Conservation (phyloP, 2,329 filamentous ascomycete genomes). For the Cadophora malorum region DNA sequence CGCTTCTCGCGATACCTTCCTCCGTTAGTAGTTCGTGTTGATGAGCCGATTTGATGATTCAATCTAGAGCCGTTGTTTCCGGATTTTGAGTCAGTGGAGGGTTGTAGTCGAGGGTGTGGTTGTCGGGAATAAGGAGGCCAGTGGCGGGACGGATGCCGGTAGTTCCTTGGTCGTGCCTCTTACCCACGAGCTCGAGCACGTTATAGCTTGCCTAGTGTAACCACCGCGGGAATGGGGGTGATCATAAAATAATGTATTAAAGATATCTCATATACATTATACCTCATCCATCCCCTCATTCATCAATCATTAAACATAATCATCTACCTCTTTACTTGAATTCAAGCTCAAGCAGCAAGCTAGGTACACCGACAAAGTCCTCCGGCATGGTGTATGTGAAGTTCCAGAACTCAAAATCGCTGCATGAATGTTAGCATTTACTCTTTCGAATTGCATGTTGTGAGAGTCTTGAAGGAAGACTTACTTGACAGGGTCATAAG, state of each 20-base stretch:
- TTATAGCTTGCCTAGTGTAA: background rate
- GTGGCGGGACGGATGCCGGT: background rate
- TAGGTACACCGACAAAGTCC: slow-evolving; percentile 39
- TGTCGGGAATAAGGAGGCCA: slow-evolving; percentile 7
- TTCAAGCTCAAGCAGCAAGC: slow-evolving; percentile 33
- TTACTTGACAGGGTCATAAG: slow-evolving; percentile 48
- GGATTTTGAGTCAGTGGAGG: background rate
- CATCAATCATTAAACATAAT: slow-evolving; percentile 14
- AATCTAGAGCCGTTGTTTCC: background rate
- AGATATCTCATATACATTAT: background rate
- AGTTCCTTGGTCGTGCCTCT: background rate
- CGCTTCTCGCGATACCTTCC: slow-evolving; percentile 8
- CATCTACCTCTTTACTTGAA: slow-evolving; percentile 28
- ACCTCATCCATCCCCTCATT: background rate
- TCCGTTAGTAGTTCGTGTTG: background rate
- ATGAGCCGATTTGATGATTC: background rate
- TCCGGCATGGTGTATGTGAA: slow-evolving; percentile 52
- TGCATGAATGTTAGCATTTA: slow-evolving; percentile 18
- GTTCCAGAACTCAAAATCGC: slow-evolving; percentile 56
- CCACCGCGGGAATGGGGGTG: background rate
- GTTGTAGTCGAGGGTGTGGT: background rate
- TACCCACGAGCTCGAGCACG: background rate
- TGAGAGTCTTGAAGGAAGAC: slow-evolving; percentile 26
- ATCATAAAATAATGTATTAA: background rate
- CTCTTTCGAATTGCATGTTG: background rate